Evolutionary conservation across 2,329 filamentous ascomycete species (phyloP), one percentile per base, ranked within the genome.

Genomic region (Fusarium clavum): DNA sequence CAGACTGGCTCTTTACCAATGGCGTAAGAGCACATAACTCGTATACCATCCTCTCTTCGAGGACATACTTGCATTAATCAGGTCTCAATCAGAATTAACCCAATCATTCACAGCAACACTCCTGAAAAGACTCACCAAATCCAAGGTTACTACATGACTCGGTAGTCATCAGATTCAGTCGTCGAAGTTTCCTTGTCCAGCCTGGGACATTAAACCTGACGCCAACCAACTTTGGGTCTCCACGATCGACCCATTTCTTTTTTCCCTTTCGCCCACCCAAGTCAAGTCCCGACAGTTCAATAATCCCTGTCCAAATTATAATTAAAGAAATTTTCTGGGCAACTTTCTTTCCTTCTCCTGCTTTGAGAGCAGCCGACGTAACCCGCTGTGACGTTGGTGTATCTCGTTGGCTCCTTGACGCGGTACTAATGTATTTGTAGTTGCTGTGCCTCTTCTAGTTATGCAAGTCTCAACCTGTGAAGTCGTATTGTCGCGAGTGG

Each of bases 161-260:
- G 54, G 51, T 47, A 46, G 62, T 62, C 54, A 43, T 58, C 57
- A 69, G 57, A 57, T 60, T 70, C 60, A 64, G 60, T 64, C 68
- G 54, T 63, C 63, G 47, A 70, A 57, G 22, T 51, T 71, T 58
- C 59, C 59, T 61, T 56, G 38, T 58, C 71, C 54, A 52, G 34
- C n/a, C 34, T 41, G 40, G 40, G 32, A 46, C 56, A 25, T 43
- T 13, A 57, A 59, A 64, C 52, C 58, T 57, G 49, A 64, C 30
- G 32, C 49, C 49, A 52, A 52, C 32, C 34, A 27, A 41, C 32
- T 52, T 41, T 63, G 62, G 62, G 59, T 65, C 71, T 25, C 65
- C 51, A 22, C 53, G 67, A 74, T 73, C 64, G 62, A 45, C 67
- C 71, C 72, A 74, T 74, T 46, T 59, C 51, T 58, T 55, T 52